Evolutionary conservation across 1,139 yeast species (phyloP), one percentile per base, ranked within the genome.

Genomic region (Meyerozyma guilliermondii): DNA sequence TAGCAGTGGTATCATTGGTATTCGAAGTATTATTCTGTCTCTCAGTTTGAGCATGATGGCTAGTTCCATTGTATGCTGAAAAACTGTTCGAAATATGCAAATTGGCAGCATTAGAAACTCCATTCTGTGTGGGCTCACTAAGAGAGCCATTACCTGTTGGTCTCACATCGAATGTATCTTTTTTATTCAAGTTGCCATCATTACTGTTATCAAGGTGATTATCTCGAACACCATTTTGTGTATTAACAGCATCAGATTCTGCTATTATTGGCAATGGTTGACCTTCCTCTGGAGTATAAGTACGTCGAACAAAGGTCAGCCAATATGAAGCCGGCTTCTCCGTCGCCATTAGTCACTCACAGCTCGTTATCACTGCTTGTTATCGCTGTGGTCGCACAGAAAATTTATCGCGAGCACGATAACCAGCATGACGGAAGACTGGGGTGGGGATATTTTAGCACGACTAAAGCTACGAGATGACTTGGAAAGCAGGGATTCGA

Each of bases 391-490:
- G 35, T 33, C 36, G 36, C 24, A 18, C 24, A 4, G 20, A 30
- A 33, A 17, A 33, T 17, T 20, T 33, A 11, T 9, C 11, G 24
- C 24, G 23, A 33, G n/a, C n/a, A 33, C 34, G 20, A 30, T 14
- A 30, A 30, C 20, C 33, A 29, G 17, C 13, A 33, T 33, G 36
- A 10, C 36, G 24, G 36, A 18, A 18, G 36, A 33, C n/a, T 60
- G 65, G 65, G 47, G 50, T 38, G 56, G 53, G 10, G 62, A 59
- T 24, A 57, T 65, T 3, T 50, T 63, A 6, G 48, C 50, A 7
- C 55, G 58, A 40, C 55, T 71, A 27, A 46, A 50, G 16, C 41
- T 49, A 18, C 54, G 76, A 41, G 76, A 71, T 48, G 58, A 51
- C 11, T 45, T 57, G 29, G 75, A 71, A 50, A 54, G 63, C 49